These are phyloP conservation scores for Aspergillus affinis DNA, from an alignment of 495 filamentous ascomycete species.

Conservation along the genomic window DNA sequence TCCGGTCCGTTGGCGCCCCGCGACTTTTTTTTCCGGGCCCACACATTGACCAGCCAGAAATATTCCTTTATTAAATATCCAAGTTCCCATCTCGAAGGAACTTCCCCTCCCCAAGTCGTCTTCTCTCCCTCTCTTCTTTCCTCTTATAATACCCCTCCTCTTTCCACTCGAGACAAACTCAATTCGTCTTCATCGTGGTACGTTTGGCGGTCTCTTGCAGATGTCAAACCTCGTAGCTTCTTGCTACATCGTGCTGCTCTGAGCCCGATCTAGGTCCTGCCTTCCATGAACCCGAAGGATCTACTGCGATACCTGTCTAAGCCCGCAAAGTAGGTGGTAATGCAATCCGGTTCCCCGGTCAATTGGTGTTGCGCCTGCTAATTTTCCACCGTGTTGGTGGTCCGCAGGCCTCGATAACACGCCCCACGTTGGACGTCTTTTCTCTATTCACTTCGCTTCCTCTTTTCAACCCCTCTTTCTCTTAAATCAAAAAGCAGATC, in stretches of 20 bases:
- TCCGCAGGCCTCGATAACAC: constrained; percentile 87
- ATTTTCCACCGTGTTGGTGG: background rate
- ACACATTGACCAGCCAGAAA: constrained; percentile 14
- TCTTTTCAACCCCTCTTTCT: constrained; percentile 19
- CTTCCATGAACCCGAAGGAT: constrained; percentile 89
- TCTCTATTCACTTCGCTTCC: constrained; percentile 17
- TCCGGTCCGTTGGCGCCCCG: constrained; percentile 9
- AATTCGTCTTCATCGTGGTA: constrained; percentile 1
- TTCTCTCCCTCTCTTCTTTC: background rate
- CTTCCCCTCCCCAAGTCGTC: constrained; percentile 9
- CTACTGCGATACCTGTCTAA: constrained; percentile 93
- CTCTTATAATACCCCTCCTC: background rate
- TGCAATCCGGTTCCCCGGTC: background rate
- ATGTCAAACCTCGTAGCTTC: constrained; percentile 42
- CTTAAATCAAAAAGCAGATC: constrained; percentile 54
- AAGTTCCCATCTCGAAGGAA: background rate
- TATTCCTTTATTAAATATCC: constrained; percentile 7
- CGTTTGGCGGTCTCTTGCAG: constrained; percentile 18
- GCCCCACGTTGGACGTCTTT: constrained; percentile 28
- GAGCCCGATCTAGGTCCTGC: constrained; percentile 34
- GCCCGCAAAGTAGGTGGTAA: constrained; percentile 78
- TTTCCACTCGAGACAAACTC: background rate
- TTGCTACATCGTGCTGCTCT: constrained; percentile 39
- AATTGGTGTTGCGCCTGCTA: constrained; percentile 3
- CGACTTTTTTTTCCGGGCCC: constrained; percentile 20